A percentile compares a stretch with the other conserved stretches of the same genome.
Evolutionary conservation across 1,284 basidiomycete genomes (phyloP).

Genomic region (Naganishia albida): DNA sequence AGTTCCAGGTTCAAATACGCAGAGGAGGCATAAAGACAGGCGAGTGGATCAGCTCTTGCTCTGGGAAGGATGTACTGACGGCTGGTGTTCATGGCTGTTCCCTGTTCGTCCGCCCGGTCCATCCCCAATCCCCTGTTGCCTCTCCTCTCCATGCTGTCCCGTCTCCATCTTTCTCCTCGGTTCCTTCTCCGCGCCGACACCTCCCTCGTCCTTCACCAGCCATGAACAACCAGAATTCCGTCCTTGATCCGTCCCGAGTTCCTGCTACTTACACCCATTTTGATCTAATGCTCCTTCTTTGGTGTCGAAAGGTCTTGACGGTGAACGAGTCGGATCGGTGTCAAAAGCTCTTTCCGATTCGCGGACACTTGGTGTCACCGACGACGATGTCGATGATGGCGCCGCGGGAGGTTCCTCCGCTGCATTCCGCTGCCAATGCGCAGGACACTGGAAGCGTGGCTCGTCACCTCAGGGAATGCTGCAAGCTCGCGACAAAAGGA

Average conservation of each 20-base stretch:
- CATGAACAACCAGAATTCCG: constrained; percentile 12
- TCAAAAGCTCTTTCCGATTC: constrained; percentile 1
- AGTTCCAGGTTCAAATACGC: neutral
- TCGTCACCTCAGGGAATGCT: neutral
- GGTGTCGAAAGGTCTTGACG: constrained; percentile 31
- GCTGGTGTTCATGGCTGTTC: constrained; percentile 9
- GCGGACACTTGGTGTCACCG: constrained; percentile 14
- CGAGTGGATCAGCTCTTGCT: constrained; percentile 6
- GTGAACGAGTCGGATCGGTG: constrained; percentile 31
- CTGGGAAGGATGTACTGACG: neutral
- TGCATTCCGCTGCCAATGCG: constrained; percentile 2
- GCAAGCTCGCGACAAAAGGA: neutral
- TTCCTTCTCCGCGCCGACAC: no score
- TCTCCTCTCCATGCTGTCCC: neutral
- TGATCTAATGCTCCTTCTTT: constrained; percentile 27
- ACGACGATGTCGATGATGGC: constrained; percentile 19
- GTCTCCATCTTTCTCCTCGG: neutral
- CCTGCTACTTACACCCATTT: constrained; percentile 33
- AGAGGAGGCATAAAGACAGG: neutral
- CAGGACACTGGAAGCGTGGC: neutral
- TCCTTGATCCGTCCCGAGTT: neutral
- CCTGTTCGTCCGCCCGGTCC: neutral
- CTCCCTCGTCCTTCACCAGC: neutral
- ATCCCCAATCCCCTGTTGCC: neutral
- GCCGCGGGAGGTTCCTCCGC: neutral